These are phyloP conservation scores for Lachancea waltii DNA, from an alignment of 805 yeast species.

Conservation along the genomic window DNA sequence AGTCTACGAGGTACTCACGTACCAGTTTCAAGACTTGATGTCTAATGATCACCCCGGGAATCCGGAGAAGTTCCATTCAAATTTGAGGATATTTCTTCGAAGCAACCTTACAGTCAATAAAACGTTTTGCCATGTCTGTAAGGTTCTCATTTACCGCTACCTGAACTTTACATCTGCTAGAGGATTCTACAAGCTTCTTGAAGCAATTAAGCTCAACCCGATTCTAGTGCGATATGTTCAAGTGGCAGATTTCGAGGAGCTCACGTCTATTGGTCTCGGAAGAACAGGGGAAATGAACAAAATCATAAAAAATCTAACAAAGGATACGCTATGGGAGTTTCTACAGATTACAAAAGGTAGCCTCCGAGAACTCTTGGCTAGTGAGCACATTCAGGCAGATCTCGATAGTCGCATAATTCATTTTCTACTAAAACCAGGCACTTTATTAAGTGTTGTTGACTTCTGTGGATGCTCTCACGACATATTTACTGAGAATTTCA, in stretches of 20 bases:
- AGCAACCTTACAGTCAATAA: slow-evolving; percentile 51
- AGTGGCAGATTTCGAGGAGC: slow-evolving; percentile 78
- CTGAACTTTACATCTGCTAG: slow-evolving; percentile 75
- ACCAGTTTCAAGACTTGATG: slow-evolving; percentile 45
- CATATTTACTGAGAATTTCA: slow-evolving; percentile 54
- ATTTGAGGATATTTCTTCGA: slow-evolving; percentile 44
- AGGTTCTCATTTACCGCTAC: slow-evolving; percentile 56
- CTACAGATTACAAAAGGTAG: slow-evolving; percentile 54
- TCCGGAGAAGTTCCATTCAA: slow-evolving; percentile 37
- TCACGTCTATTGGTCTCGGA: slow-evolving; percentile 85
- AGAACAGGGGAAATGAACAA: slow-evolving; percentile 84
- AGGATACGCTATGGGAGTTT: slow-evolving; percentile 59
- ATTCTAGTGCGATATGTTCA: slow-evolving; percentile 38
- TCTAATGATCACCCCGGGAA: slow-evolving; percentile 46
- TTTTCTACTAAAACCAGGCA: slow-evolving; percentile 27
- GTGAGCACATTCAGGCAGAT: slow-evolving; percentile 82
- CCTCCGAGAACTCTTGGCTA: slow-evolving; percentile 70
- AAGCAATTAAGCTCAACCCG: slow-evolving; percentile 45
- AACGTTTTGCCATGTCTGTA: slow-evolving; percentile 50
- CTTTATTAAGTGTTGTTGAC: slow-evolving; percentile 60
- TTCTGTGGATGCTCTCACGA: slow-evolving; percentile 82
- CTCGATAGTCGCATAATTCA: slow-evolving; percentile 45
- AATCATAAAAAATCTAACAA: slow-evolving; percentile 86
- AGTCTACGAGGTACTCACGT: slow-evolving; percentile 47
- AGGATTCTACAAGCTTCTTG: slow-evolving; percentile 65